Conservation (phyloP, 129 eudicot genomes). For the Artemisia argyi region DNA sequence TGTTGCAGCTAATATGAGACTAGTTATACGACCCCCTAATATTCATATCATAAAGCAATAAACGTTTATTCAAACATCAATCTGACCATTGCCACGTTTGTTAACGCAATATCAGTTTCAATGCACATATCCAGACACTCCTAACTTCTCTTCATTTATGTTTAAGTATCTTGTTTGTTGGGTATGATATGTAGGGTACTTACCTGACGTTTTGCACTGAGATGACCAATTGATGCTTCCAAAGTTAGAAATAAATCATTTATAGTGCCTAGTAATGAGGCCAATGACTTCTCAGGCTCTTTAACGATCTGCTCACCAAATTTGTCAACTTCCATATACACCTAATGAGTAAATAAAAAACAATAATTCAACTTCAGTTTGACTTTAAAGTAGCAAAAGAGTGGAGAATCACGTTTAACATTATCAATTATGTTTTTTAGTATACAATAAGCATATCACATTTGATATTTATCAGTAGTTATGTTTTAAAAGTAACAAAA, state of each 20-base stretch:
- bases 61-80: background rate
- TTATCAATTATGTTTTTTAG: background rate
- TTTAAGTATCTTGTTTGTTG: background rate
- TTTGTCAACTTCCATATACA: slow-evolving; percentile 79
- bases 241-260: slow-evolving; percentile 61
- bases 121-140: background rate
- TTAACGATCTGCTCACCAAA: slow-evolving; percentile 59
- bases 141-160: slow-evolving; percentile 9
- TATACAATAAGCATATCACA: too few relatives aligned
- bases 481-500: too few relatives aligned
- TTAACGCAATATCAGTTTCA: background rate
- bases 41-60: background rate
- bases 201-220: slow-evolving; percentile 74
- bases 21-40: background rate
- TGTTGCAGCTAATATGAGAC: background rate
- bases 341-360: slow-evolving; percentile 34
- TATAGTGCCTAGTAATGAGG: slow-evolving; percentile 56
- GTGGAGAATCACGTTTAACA: background rate
- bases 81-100: too few relatives aligned
- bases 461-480: too few relatives aligned
- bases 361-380: background rate
- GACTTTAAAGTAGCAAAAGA: background rate
- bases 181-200: slow-evolving; percentile 15
- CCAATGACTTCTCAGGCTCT: slow-evolving; percentile 68
- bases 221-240: slow-evolving; percentile 81